phyloP scores from a whole-genome alignment of 805 yeast genomes.

The Cyberlindnera saturnus region DNA sequence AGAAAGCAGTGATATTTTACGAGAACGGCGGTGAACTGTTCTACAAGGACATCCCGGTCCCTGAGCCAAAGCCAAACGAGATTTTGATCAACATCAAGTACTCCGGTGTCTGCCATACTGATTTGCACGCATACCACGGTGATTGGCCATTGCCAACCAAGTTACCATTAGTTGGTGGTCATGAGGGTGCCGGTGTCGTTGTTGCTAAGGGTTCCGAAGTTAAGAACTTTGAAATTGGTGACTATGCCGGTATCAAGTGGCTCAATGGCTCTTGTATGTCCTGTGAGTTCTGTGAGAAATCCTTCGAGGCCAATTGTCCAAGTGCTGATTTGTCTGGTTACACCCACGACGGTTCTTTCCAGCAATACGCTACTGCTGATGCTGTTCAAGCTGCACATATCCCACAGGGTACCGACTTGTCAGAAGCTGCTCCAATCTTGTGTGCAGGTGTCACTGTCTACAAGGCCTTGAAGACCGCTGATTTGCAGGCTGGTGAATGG shows the following conservation, averaged over 20 bases:
- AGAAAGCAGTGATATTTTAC: constrained; percentile 47
- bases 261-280: constrained; percentile 59
- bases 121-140: constrained; percentile 51
- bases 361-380: constrained; percentile 60
- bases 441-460: constrained; percentile 46
- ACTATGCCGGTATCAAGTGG: constrained; percentile 65
- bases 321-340: constrained; percentile 68
- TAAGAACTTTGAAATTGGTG: constrained; percentile 56
- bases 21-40: constrained; percentile 40
- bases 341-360: constrained; percentile 48
- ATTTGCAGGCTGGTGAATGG: constrained; percentile 60
- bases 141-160: constrained; percentile 57
- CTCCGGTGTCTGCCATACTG: constrained; percentile 67
- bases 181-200: constrained; percentile 70
- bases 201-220: constrained; percentile 59
- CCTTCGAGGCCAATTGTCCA: constrained; percentile 61
- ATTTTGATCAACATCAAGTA: constrained; percentile 50
- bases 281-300: constrained; percentile 57
- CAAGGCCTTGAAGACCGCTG: constrained; percentile 61
- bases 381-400: constrained; percentile 58
- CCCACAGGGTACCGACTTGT: constrained; percentile 48
- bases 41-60: constrained; percentile 49
- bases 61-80: constrained; percentile 50
- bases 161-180: constrained; percentile 65
- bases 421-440: constrained; percentile 54